phyloP scores from a whole-genome alignment of 768 basidiomycete genomes.

The Hericium alpestre region DNA sequence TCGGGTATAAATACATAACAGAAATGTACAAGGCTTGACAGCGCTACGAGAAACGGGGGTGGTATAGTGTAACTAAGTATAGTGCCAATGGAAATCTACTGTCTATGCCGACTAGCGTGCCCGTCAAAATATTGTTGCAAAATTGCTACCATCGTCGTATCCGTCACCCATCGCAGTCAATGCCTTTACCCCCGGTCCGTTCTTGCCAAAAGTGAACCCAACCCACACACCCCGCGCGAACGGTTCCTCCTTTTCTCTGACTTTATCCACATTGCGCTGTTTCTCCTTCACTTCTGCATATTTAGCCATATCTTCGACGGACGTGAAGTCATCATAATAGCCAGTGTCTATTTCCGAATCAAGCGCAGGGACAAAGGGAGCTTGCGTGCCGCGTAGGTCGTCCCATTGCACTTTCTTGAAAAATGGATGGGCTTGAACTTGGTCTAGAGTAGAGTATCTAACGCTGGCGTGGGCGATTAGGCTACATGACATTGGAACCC shows the following conservation, averaged over 20 bases:
- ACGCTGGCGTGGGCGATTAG: constrained; percentile 81
- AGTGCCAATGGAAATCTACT: too few species aligned
- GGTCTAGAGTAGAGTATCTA: constrained; percentile 63
- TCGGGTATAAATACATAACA: neutral
- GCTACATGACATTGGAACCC: constrained; percentile 25
- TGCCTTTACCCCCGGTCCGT: constrained; percentile 53
- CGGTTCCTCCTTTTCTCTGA: constrained; percentile 78
- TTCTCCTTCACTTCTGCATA: constrained; percentile 98
- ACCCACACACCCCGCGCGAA: constrained; percentile 76
- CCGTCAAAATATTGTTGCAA: constrained; percentile 27
- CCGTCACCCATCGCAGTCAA: constrained; percentile 15
- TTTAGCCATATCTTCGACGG: constrained; percentile 91
- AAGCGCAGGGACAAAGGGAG: constrained; percentile 90
- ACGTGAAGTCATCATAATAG: constrained; percentile 88
- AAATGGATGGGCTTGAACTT: constrained; percentile 74
- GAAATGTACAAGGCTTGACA: neutral
- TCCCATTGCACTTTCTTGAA: constrained; percentile 72
- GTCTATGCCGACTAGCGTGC: neutral
- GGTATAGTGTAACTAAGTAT: too few species aligned
- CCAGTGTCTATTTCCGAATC: constrained; percentile 93
- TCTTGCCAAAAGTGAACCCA: constrained; percentile 86
- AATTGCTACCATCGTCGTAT: constrained; percentile 19
- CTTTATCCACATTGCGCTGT: constrained; percentile 84
- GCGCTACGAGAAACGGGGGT: neutral
- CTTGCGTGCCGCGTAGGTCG: constrained; percentile 58